phyloP scores from a whole-genome alignment of 2,329 filamentous ascomycete genomes.

The Aschersonia sp. region DNA sequence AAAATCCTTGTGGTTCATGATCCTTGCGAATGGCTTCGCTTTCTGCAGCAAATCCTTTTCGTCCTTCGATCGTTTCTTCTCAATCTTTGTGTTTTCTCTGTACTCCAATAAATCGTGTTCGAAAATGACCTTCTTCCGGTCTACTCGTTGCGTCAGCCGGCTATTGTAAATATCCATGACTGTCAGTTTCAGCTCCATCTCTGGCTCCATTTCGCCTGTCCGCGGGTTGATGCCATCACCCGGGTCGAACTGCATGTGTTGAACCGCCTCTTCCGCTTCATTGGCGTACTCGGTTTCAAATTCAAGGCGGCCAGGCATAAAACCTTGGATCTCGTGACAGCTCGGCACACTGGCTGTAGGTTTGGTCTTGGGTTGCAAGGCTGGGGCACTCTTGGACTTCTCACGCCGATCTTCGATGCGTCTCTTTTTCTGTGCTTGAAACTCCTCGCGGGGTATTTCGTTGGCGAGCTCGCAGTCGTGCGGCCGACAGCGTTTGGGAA shows the following conservation, averaged over 20 bases:
- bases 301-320: conserved; percentile 93
- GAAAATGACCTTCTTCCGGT: conserved; percentile 92
- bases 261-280: conserved; percentile 93
- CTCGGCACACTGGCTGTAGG: conserved; percentile 89
- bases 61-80: conserved; percentile 94
- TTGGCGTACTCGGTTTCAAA: conserved; percentile 98
- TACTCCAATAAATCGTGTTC: conserved; percentile 92
- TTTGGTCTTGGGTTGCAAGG: conserved; percentile 82
- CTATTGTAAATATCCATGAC: conserved; percentile 98
- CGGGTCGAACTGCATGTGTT: conserved; percentile 96
- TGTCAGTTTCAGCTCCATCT: conserved; percentile 94
- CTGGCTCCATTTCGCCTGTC: conserved; percentile 78
- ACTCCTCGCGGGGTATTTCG: conserved; percentile 75
- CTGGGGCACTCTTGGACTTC: conserved; percentile 67
- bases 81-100: conserved; percentile 71
- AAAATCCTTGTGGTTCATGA: conserved; percentile 92
- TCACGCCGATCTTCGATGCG: conserved; percentile 88
- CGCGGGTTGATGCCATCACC: conserved; percentile 79
- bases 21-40: conserved; percentile 86
- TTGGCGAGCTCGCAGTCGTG: conserved; percentile 66
- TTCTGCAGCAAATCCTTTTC: conserved; percentile 85
- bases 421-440: conserved; percentile 82
- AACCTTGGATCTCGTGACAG: conserved; percentile 96
- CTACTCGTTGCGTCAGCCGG: conserved; percentile 75
- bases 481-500: conserved; percentile 76